phyloP scores from a whole-genome alignment of 2,329 filamentous ascomycete genomes.

The Xylaria sp. region DNA sequence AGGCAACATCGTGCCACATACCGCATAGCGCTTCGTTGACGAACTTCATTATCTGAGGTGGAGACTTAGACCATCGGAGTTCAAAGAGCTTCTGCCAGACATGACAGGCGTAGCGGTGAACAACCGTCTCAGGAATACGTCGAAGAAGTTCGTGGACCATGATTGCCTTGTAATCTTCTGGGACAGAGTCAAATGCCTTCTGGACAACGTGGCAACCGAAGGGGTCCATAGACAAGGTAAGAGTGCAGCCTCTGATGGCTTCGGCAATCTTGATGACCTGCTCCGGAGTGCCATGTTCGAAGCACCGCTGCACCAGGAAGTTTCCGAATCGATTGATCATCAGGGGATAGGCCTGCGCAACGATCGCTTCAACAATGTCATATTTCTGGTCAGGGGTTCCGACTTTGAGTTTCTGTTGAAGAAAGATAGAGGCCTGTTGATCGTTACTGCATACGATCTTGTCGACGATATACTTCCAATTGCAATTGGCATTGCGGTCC shows the following conservation, averaged over 20 bases:
- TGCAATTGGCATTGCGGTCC: slow-evolving; percentile 92
- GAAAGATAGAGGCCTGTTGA: slow-evolving; percentile 96
- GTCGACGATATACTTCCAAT: slow-evolving; percentile 99
- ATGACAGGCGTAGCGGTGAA: slow-evolving; percentile 97
- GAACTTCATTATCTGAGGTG: slow-evolving; percentile 96
- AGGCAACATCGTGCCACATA: slow-evolving; percentile 98
- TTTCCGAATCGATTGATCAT: slow-evolving; percentile 99
- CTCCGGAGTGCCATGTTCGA: slow-evolving; percentile 92
- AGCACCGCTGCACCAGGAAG: slow-evolving; percentile 96
- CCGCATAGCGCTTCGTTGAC: slow-evolving; percentile 92
- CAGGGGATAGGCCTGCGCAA: slow-evolving; percentile 85
- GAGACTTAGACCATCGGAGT: slow-evolving; percentile 88
- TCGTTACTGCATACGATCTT: slow-evolving; percentile 99
- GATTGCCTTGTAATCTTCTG: slow-evolving; percentile 94
- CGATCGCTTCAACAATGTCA: slow-evolving; percentile 94
- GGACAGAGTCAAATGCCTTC: slow-evolving; percentile 96
- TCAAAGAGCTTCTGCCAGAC: slow-evolving; percentile 99
- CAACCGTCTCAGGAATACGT: slow-evolving; percentile 93
- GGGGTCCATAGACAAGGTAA: slow-evolving; percentile 95
- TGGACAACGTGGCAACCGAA: slow-evolving; percentile 98
- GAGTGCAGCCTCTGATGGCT: slow-evolving; percentile 86
- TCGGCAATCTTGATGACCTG: slow-evolving; percentile 94
- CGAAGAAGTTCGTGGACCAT: slow-evolving; percentile 98
- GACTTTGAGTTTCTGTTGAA: slow-evolving; percentile 98
- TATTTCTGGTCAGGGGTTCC: slow-evolving; percentile 93